A percentile compares a stretch with the other conserved stretches of the same genome.
Evolutionary conservation across 164 flowering plant genomes (phyloP).

Genomic region (Dillenia suffruticosa): DNA sequence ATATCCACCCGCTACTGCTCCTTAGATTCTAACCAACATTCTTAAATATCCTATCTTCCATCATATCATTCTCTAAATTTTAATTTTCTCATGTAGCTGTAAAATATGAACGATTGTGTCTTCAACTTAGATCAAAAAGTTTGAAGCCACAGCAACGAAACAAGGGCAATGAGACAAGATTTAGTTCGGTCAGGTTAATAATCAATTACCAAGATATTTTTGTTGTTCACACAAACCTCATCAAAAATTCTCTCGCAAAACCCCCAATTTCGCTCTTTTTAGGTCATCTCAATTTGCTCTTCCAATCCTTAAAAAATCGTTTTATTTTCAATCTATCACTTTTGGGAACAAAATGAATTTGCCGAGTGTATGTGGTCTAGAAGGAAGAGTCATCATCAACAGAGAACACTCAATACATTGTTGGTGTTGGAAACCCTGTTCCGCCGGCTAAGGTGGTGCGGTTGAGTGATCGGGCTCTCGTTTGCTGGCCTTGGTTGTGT

Average conservation of each 20-base stretch:
- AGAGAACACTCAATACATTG: constrained; percentile 16
- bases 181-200: no score
- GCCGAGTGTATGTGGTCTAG: background rate
- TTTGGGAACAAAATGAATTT: background rate
- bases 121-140: no score
- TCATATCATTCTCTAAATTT: no score
- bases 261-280: constrained; percentile 7
- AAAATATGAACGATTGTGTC: no score
- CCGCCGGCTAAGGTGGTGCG: constrained; percentile 47
- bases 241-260: background rate
- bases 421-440: constrained; percentile 41
- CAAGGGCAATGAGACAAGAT: no score
- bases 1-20: no score
- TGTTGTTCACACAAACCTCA: background rate
- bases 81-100: no score
- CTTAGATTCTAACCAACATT: no score
- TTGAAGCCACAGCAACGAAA: no score
- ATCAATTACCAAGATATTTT: no score
- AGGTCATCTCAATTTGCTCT: constrained; percentile 10
- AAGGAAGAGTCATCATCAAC: background rate
- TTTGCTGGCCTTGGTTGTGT: constrained; percentile 67
- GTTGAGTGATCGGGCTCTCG: constrained; percentile 64
- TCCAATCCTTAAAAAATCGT: background rate
- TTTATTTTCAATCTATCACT: background rate
- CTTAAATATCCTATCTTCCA: no score